A percentile compares a stretch with the other conserved stretches of the same genome.
Conservation (phyloP, 2,329 filamentous ascomycete species). For the Phoma herbarum region DNA sequence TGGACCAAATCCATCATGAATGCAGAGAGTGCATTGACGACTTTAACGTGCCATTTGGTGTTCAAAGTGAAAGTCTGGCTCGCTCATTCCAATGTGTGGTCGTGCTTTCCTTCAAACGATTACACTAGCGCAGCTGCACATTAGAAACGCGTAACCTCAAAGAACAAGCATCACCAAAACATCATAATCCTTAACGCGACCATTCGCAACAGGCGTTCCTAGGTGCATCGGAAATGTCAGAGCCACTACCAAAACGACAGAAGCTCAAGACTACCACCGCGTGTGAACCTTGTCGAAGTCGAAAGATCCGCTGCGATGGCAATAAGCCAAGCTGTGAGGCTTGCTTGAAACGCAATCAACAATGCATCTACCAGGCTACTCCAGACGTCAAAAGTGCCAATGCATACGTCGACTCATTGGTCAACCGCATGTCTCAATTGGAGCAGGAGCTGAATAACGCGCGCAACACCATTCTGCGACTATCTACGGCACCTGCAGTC, state of each 20-base stretch:
- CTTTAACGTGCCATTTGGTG: background rate
- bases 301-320: conserved; percentile 21
- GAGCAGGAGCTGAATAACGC: conserved; percentile 16
- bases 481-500: conserved; percentile 8
- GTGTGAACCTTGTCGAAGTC: conserved; percentile 20
- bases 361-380: conserved; percentile 19
- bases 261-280: conserved; percentile 18
- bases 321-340: conserved; percentile 17
- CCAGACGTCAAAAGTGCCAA: conserved; percentile 8
- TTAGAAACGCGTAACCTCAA: conserved; percentile 5
- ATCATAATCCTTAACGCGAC: background rate
- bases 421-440: conserved; percentile 17
- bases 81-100: conserved; percentile 8
- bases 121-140: background rate
- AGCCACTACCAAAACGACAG: conserved; percentile 8
- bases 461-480: conserved; percentile 4
- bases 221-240: background rate
- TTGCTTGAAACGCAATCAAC: conserved; percentile 13
- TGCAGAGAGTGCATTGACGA: conserved; percentile 9
- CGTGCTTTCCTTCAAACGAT: conserved; percentile 2
- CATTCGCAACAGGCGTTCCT: conserved; percentile 2
- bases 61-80: background rate
- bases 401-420: conserved; percentile 16
- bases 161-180: conserved; percentile 9
- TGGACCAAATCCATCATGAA: conserved; percentile 14